phyloP scores from a whole-genome alignment of 2,329 filamentous ascomycete genomes.

The Colletotrichum liriopes region DNA sequence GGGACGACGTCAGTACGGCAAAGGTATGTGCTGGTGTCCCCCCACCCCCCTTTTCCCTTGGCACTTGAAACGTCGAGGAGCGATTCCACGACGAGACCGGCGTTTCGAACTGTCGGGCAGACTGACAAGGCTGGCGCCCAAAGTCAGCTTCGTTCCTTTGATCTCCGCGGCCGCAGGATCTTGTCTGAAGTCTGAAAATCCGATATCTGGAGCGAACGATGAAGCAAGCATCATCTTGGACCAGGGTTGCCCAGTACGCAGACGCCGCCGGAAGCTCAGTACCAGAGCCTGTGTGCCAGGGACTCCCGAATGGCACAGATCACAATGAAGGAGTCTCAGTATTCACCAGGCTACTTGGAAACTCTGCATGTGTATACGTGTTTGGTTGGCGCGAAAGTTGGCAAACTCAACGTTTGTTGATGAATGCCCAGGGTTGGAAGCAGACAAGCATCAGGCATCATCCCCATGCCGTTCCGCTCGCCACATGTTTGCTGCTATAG shows the following conservation, averaged over 20 bases:
- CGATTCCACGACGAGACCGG: conserved; percentile 15
- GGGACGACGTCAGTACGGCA: conserved; percentile 4
- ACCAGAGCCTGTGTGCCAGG: background rate
- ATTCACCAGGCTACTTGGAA: conserved; percentile 5
- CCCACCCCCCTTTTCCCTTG: background rate
- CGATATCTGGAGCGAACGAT: background rate
- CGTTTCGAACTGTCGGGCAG: conserved; percentile 25
- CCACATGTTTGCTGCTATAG: background rate
- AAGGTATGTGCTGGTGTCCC: background rate
- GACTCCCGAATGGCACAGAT: background rate
- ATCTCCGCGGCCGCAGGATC: background rate
- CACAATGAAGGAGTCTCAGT: background rate
- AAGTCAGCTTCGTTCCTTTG: background rate
- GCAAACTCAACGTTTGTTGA: conserved; percentile 3
- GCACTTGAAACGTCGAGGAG: conserved; percentile 20
- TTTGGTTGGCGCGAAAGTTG: background rate
- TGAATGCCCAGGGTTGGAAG: background rate
- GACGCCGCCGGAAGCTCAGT: background rate
- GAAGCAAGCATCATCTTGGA: background rate
- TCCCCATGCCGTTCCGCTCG: background rate
- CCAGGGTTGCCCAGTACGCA: background rate
- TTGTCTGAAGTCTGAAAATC: background rate
- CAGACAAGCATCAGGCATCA: conserved; percentile 9
- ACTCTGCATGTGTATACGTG: background rate
- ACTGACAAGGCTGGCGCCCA: background rate